These are phyloP conservation scores for Leccinum subgranulosum DNA, from an alignment of 768 basidiomycete genomes.

Conservation along the genomic window DNA sequence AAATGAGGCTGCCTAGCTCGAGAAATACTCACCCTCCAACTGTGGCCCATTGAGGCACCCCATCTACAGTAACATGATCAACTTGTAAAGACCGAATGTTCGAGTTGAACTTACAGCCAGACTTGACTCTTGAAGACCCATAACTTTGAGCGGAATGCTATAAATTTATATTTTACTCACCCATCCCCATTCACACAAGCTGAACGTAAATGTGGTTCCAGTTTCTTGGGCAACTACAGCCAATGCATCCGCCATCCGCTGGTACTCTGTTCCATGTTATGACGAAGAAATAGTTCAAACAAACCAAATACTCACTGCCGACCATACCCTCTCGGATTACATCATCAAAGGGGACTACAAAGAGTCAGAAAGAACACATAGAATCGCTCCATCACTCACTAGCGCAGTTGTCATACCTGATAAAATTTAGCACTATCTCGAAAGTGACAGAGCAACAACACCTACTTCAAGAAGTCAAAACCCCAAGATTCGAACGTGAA, in stretches of 20 bases:
- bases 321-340: conserved; percentile 51
- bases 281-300: neutral
- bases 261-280: conserved; percentile 41
- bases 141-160: neutral
- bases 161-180: conserved; percentile 33
- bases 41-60: conserved; percentile 33
- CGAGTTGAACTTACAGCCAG: conserved; percentile 52
- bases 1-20: neutral
- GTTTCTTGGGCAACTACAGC: conserved; percentile 40
- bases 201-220: conserved; percentile 55
- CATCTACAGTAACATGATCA: conserved; percentile 27
- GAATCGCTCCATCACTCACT: conserved; percentile 29
- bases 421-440: neutral
- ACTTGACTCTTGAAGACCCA: conserved; percentile 49
- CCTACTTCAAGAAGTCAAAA: conserved; percentile 62
- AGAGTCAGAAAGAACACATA: neutral
- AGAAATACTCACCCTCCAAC: conserved; percentile 41
- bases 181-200: conserved; percentile 66
- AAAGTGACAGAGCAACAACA: neutral
- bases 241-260: conserved; percentile 59
- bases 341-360: conserved; percentile 52
- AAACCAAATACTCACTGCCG: conserved; percentile 39
- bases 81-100: conserved; percentile 1
- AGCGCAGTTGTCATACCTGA: conserved; percentile 59
- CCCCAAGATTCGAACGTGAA: conserved; percentile 60